Conservation (phyloP, 2,329 filamentous ascomycete genomes). For the Fusarium liriodendri region DNA sequence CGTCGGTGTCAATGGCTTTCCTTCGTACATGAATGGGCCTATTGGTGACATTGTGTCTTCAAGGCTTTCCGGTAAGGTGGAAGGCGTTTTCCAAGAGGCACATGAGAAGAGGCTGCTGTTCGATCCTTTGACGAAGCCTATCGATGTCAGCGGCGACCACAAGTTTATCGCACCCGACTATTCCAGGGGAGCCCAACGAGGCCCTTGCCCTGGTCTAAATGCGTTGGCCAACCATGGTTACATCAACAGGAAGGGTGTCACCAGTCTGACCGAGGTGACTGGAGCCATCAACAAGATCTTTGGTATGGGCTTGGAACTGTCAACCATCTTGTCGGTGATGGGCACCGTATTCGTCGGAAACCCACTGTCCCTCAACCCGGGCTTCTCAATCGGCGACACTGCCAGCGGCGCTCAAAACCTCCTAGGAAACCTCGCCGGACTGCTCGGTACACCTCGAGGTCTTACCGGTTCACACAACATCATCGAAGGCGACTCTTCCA, state of each 20-base stretch:
- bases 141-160: conserved; percentile 28
- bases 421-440: conserved; percentile 9
- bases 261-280: conserved; percentile 24
- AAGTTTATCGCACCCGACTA: conserved; percentile 43
- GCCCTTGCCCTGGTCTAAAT: conserved; percentile 51
- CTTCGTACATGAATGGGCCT: conserved; percentile 1
- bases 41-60: not conserved
- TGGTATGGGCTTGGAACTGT: conserved; percentile 18
- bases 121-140: not conserved
- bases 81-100: not conserved
- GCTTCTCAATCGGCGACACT: conserved; percentile 14
- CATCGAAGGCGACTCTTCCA: conserved; percentile 22
- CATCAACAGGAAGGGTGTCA: conserved; percentile 32
- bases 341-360: conserved; percentile 23
- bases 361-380: conserved; percentile 14
- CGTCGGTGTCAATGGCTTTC: not conserved
- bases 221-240: conserved; percentile 53
- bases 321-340: conserved; percentile 5
- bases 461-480: conserved; percentile 17
- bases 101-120: not conserved
- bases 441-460: conserved; percentile 17
- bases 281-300: conserved; percentile 27
- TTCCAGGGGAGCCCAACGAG: conserved; percentile 40
- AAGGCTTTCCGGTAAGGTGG: conserved; percentile 1
- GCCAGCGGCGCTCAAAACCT: conserved; percentile 8